Evolutionary conservation across 768 basidiomycete species (phyloP).

Genomic region (Leccinum sublutescens): DNA sequence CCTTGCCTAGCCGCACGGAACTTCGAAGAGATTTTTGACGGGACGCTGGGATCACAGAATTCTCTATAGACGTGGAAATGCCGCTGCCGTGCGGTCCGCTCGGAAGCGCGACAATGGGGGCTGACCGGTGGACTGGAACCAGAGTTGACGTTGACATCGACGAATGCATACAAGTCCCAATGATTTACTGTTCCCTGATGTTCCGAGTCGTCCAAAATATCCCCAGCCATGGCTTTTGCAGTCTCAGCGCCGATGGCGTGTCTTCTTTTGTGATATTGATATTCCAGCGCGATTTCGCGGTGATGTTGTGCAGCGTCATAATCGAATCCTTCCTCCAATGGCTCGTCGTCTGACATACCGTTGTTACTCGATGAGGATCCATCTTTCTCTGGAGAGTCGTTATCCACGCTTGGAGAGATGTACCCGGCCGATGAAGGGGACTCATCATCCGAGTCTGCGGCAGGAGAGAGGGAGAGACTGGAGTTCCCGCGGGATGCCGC

Average conservation of each 20-base stretch:
- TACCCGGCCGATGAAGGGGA: slow-evolving; percentile 39
- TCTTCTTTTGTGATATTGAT: too few relatives aligned
- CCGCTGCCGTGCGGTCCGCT: slow-evolving; percentile 49
- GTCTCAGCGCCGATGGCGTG: too few relatives aligned
- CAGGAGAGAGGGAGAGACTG: slow-evolving; percentile 12
- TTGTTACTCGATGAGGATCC: slow-evolving; percentile 23
- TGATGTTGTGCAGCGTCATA: too few relatives aligned
- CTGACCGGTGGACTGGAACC: slow-evolving; percentile 41
- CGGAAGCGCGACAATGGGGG: slow-evolving; percentile 65
- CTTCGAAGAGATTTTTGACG: slow-evolving; percentile 48
- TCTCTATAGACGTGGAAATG: slow-evolving; percentile 43
- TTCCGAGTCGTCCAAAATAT: too few relatives aligned
- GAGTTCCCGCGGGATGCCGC: slow-evolving; percentile 42
- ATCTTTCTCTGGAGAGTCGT: slow-evolving; percentile 22
- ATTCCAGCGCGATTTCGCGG: too few relatives aligned
- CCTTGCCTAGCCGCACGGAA: slow-evolving; percentile 55
- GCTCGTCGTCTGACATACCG: slow-evolving; percentile 37
- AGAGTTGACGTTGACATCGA: neutral
- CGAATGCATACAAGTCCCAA: slow-evolving; percentile 1
- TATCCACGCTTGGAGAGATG: slow-evolving; percentile 35
- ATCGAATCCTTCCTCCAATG: slow-evolving; percentile 40
- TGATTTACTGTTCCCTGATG: slow-evolving; percentile 37
- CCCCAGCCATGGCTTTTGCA: too few relatives aligned
- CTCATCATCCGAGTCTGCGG: slow-evolving; percentile 69
- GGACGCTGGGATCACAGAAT: slow-evolving; percentile 42